Evolutionary conservation across 371 early-diverging fungal genomes (phyloP).

Genomic region (Syncephalastrum monosporum): DNA sequence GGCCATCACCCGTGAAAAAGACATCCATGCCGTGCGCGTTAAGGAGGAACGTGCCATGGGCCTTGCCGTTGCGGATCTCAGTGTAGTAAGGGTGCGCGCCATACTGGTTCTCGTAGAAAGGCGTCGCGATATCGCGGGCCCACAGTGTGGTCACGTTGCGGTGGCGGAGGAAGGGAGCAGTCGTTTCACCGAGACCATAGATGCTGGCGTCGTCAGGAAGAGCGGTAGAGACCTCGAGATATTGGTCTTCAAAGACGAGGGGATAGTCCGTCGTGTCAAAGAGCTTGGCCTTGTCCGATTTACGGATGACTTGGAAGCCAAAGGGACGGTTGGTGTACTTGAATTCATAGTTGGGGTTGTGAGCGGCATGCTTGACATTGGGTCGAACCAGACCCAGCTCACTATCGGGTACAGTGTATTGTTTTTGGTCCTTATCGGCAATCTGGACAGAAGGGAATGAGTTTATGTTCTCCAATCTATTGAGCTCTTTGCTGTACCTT

Average conservation of each 20-base stretch:
- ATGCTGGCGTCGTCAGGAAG: constrained; percentile 59
- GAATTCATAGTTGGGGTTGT: constrained; percentile 42
- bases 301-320: constrained; percentile 58
- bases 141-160: constrained; percentile 43
- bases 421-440: constrained; percentile 42
- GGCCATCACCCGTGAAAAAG: constrained; percentile 36
- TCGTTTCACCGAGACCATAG: constrained; percentile 71
- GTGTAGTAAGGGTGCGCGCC: constrained; percentile 73
- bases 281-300: constrained; percentile 41
- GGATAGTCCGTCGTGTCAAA: constrained; percentile 62
- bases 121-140: constrained; percentile 58
- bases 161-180: constrained; percentile 35
- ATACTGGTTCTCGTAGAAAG: constrained; percentile 59
- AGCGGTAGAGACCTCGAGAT: constrained; percentile 58
- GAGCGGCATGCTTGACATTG: constrained; percentile 12
- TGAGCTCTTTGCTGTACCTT: constrained; percentile 20
- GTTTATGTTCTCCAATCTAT: too few species aligned
- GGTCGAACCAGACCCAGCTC: constrained; percentile 37
- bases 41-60: constrained; percentile 59
- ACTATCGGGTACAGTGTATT: constrained; percentile 54
- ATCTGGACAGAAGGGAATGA: constrained; percentile 25
- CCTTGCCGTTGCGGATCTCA: constrained; percentile 59
- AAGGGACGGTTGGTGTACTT: constrained; percentile 49
- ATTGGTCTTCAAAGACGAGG: constrained; percentile 69
- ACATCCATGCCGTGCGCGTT: constrained; percentile 80